These are phyloP conservation scores for Vinca minor DNA, from an alignment of 257 asterid genomes.

Conservation along the genomic window DNA sequence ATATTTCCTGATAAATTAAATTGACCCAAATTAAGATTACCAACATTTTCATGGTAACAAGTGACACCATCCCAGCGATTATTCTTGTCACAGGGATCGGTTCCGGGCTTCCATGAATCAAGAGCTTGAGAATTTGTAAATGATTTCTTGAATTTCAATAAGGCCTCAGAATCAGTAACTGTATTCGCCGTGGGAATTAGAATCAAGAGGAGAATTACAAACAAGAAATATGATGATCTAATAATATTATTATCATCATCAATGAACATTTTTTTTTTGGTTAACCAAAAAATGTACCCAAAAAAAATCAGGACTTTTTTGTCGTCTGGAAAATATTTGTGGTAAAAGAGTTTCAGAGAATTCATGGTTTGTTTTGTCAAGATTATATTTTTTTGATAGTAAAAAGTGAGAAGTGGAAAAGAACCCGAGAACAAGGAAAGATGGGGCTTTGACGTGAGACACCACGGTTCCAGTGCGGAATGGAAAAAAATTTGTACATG, in stretches of 20 bases:
- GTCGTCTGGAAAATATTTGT: neutral
- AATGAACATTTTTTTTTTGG: slow-evolving; percentile 32
- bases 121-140: slow-evolving; percentile 39
- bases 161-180: slow-evolving; percentile 46
- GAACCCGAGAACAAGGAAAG: slow-evolving; percentile 8
- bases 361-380: neutral
- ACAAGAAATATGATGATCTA: slow-evolving; percentile 26
- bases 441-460: too few relatives aligned
- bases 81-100: slow-evolving; percentile 40
- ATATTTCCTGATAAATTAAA: slow-evolving; percentile 53
- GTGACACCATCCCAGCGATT: slow-evolving; percentile 45
- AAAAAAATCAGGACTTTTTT: neutral
- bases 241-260: slow-evolving; percentile 23
- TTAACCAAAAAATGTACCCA: neutral
- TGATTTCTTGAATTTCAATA: slow-evolving; percentile 46
- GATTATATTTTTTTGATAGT: too few relatives aligned
- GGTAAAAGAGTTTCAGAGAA: neutral
- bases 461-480: too few relatives aligned
- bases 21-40: slow-evolving; percentile 36
- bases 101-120: slow-evolving; percentile 63
- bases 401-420: slow-evolving; percentile 10
- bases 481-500: too few relatives aligned
- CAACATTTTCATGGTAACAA: slow-evolving; percentile 39
- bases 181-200: slow-evolving; percentile 20
- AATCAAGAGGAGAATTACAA: slow-evolving; percentile 18